phyloP scores from a whole-genome alignment of 2,329 filamentous ascomycete species.

The Ascosphaera pollenicola region DNA sequence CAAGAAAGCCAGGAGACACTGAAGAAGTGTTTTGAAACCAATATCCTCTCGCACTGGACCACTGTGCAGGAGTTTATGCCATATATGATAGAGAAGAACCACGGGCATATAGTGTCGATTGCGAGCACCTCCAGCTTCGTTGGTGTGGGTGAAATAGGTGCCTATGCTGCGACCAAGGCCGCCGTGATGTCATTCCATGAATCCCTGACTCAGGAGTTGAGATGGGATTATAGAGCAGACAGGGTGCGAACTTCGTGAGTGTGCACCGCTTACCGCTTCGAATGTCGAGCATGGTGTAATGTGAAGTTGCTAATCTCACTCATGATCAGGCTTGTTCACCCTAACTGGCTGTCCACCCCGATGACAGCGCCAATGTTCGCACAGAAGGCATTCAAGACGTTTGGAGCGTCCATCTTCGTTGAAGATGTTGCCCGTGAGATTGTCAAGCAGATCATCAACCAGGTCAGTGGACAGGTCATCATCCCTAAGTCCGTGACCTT shows the following conservation, averaged over 20 bases:
- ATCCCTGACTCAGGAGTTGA: constrained; percentile 18
- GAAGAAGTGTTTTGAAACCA: constrained; percentile 29
- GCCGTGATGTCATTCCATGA: constrained; percentile 33
- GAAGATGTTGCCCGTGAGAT: constrained; percentile 25
- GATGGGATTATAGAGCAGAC: constrained; percentile 14
- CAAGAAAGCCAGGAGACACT: constrained; percentile 22
- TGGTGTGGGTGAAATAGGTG: constrained; percentile 25
- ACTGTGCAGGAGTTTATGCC: constrained; percentile 30
- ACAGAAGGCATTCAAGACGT: constrained; percentile 10
- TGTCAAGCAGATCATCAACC: constrained; percentile 27
- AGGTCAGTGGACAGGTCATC: constrained; percentile 27
- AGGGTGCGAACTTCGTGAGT: constrained; percentile 17
- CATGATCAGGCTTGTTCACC: constrained; percentile 10
- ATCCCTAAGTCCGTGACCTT: constrained; percentile 18
- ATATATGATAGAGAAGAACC: constrained; percentile 26
- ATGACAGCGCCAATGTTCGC: constrained; percentile 12
- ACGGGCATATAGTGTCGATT: constrained; percentile 34
- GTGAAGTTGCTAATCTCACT: constrained; percentile 7
- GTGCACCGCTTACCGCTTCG: not conserved
- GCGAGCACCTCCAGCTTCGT: constrained; percentile 31
- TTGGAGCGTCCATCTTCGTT: constrained; percentile 13
- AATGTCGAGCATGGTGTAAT: not conserved
- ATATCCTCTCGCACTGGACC: constrained; percentile 28
- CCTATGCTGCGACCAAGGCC: constrained; percentile 31
- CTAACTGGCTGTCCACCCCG: constrained; percentile 27